phyloP scores from a whole-genome alignment of 2,329 filamentous ascomycete species.

The Pseudogymnoascus destructans region DNA sequence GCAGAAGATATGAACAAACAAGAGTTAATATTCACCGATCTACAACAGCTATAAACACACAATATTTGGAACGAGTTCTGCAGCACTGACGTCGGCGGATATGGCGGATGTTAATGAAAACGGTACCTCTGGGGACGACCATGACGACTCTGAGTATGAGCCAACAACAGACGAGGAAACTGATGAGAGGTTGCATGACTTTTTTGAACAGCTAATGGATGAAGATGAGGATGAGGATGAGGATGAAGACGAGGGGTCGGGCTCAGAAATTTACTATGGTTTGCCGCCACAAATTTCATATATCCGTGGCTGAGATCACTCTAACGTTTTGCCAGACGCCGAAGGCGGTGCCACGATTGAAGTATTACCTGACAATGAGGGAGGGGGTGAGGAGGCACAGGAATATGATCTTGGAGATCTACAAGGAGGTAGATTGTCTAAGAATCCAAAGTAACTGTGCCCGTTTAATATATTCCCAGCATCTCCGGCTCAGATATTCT shows the following conservation, averaged over 20 bases:
- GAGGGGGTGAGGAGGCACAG: not conserved
- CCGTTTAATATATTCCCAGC: slow-evolving; percentile 10
- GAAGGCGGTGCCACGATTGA: slow-evolving; percentile 15
- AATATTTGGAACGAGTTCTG: not conserved
- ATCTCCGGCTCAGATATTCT: slow-evolving; percentile 15
- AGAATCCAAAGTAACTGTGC: not conserved
- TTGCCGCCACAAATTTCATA: not conserved
- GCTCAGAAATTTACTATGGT: slow-evolving; percentile 3
- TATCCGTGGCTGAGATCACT: not conserved
- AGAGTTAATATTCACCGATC: not conserved
- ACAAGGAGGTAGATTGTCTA: not conserved
- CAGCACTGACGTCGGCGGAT: not conserved
- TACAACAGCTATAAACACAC: not conserved
- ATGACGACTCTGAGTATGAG: slow-evolving; percentile 40
- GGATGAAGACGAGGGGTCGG: slow-evolving; percentile 21
- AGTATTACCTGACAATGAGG: slow-evolving; percentile 19
- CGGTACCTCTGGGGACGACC: slow-evolving; percentile 17
- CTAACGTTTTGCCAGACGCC: slow-evolving; percentile 8
- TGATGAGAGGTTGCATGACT: slow-evolving; percentile 24
- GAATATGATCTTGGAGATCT: slow-evolving; percentile 1
- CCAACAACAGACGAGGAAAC: slow-evolving; percentile 29
- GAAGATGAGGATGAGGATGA: slow-evolving; percentile 7
- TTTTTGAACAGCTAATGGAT: slow-evolving; percentile 18
- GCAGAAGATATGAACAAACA: not conserved
- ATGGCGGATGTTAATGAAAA: slow-evolving; percentile 3